A percentile compares a stretch with the other conserved stretches of the same genome.
phyloP scores from a whole-genome alignment of 495 filamentous ascomycete genomes.

The Penicillium pancosmium region DNA sequence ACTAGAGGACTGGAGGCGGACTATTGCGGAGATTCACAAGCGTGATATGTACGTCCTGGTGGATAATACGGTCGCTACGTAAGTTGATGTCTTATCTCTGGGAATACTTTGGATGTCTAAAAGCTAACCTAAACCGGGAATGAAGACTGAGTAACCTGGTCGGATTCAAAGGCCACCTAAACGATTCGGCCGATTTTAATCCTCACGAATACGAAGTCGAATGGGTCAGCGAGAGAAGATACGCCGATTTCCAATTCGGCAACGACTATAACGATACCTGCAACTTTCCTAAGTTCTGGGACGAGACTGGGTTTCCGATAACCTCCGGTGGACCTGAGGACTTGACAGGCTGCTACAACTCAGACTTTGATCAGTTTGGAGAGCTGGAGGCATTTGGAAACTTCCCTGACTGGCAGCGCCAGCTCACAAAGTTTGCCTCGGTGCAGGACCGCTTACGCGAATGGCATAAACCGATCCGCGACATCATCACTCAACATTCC shows the following conservation, averaged over 20 bases:
- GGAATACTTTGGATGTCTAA: not conserved
- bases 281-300: conserved; percentile 40
- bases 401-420: conserved; percentile 45
- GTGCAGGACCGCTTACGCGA: conserved; percentile 47
- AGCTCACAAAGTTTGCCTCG: conserved; percentile 43
- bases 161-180: conserved; percentile 48
- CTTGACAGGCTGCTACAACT: conserved; percentile 39
- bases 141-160: conserved; percentile 49
- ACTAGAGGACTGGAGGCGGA: conserved; percentile 38
- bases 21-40: conserved; percentile 36
- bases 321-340: conserved; percentile 28
- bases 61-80: conserved; percentile 44
- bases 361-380: conserved; percentile 48
- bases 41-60: conserved; percentile 45
- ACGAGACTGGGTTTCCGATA: conserved; percentile 43
- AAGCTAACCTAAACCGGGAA: not conserved
- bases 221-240: conserved; percentile 44
- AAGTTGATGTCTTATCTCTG: conserved; percentile 15
- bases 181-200: conserved; percentile 44
- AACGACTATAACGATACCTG: conserved; percentile 37
- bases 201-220: conserved; percentile 44
- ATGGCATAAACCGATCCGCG: conserved; percentile 39
- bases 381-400: conserved; percentile 46
- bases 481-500: conserved; percentile 34
- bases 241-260: conserved; percentile 42